These are phyloP conservation scores for Tephrocybe sp. DNA, from an alignment of 768 basidiomycete species.

Conservation along the genomic window DNA sequence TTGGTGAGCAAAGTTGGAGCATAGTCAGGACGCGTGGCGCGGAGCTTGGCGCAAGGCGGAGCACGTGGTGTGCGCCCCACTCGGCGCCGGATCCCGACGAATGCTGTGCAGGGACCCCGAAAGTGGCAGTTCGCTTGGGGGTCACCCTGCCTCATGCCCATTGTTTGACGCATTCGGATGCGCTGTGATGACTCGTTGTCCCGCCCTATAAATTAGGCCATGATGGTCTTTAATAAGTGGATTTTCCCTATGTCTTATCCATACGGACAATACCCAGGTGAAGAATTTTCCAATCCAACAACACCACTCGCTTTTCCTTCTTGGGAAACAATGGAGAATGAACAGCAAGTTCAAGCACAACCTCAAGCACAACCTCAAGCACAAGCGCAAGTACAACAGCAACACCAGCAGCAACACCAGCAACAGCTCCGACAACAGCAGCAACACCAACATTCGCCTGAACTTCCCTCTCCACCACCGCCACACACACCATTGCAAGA, in stretches of 20 bases:
- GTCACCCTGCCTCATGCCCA: constrained; percentile 28
- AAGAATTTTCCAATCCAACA: constrained; percentile 47
- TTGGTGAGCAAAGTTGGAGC: background rate
- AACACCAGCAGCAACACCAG: constrained; percentile 6
- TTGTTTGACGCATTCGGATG: constrained; percentile 34
- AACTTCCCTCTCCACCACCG: constrained; percentile 24
- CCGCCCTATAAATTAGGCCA: constrained; percentile 33
- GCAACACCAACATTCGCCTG: constrained; percentile 24
- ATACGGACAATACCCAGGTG: constrained; percentile 42
- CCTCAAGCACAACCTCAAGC: constrained; percentile 26
- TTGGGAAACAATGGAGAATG: constrained; percentile 42
- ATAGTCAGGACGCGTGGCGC: background rate
- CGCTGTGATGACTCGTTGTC: constrained; percentile 28
- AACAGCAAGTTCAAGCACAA: constrained; percentile 24
- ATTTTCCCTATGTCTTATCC: constrained; percentile 49
- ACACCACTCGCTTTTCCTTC: constrained; percentile 44
- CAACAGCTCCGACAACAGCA: constrained; percentile 21
- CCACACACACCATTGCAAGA: constrained; percentile 27
- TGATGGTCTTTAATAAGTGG: constrained; percentile 21
- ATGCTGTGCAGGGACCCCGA: constrained; percentile 31
- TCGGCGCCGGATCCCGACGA: constrained; percentile 25
- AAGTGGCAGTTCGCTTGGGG: constrained; percentile 16
- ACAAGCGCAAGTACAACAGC: constrained; percentile 26
- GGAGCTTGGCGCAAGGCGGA: background rate
- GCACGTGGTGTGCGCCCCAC: constrained; percentile 21